These are phyloP conservation scores for Colletotrichum tanaceti DNA, from an alignment of 2,329 filamentous ascomycete species.

Conservation along the genomic window DNA sequence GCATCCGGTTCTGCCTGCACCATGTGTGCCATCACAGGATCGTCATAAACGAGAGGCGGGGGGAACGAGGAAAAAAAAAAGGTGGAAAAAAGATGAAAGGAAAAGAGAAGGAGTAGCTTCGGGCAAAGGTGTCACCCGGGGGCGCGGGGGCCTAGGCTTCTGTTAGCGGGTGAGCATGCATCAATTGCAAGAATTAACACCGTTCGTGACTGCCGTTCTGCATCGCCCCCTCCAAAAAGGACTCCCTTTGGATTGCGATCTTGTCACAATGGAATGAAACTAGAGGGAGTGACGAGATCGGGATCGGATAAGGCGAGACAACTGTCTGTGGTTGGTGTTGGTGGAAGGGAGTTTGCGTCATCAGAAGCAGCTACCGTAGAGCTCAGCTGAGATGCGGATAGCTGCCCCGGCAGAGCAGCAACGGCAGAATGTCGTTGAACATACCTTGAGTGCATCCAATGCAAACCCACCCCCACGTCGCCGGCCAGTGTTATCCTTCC, in stretches of 20 bases:
- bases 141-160: conserved; percentile 12
- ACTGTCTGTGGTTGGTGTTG: conserved; percentile 22
- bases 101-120: conserved; percentile 8
- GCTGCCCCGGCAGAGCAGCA: conserved; percentile 1
- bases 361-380: conserved; percentile 21
- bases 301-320: conserved; percentile 38
- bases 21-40: conserved; percentile 5
- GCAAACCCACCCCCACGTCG: conserved; percentile 36
- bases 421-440: conserved; percentile 14
- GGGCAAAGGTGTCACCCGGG: conserved; percentile 3
- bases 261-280: not conserved
- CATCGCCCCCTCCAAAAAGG: not conserved
- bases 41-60: conserved; percentile 1
- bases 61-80: no score
- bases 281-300: conserved; percentile 12
- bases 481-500: conserved; percentile 17
- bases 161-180: conserved; percentile 26
- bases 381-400: conserved; percentile 15
- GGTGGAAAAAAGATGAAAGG: no score
- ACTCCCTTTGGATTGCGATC: not conserved
- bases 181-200: not conserved
- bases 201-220: not conserved
- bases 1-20: conserved; percentile 13
- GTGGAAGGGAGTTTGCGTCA: conserved; percentile 39
- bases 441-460: conserved; percentile 36